These are phyloP conservation scores for Leptosphaerulina australis DNA, from an alignment of 2,329 filamentous ascomycete species.

Conservation along the genomic window DNA sequence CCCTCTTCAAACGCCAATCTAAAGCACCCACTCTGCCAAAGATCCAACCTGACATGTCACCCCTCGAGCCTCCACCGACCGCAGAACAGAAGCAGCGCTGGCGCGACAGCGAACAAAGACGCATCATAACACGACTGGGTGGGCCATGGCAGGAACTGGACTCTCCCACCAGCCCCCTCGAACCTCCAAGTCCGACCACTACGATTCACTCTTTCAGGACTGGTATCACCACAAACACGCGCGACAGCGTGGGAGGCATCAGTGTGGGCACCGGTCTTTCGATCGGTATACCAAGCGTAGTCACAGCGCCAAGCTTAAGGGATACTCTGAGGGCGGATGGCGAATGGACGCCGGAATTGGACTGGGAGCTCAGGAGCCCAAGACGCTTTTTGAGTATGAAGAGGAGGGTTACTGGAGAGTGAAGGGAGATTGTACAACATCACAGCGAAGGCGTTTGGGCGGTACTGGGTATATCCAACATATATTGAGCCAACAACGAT, in stretches of 20 bases:
- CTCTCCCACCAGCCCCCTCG: constrained; percentile 7
- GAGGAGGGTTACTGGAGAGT: constrained; percentile 18
- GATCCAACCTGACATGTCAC: constrained; percentile 5
- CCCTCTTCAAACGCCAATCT: constrained; percentile 12
- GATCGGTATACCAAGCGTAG: constrained; percentile 13
- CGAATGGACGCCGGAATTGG: constrained; percentile 27
- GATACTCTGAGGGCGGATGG: constrained; percentile 23
- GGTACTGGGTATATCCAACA: constrained; percentile 1
- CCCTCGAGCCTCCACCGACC: constrained; percentile 7
- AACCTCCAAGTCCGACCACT: constrained; percentile 6
- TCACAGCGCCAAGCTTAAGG: constrained; percentile 26
- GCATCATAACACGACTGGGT: constrained; percentile 28
- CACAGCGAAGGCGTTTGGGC: constrained; percentile 13
- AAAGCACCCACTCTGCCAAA: constrained; percentile 4
- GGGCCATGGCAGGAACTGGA: constrained; percentile 27
- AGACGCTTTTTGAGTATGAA: constrained; percentile 28
- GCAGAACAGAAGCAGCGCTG: constrained; percentile 23
- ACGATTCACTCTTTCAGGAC: constrained; percentile 10
- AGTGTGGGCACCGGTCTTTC: constrained; percentile 14
- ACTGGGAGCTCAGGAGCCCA: constrained; percentile 29
- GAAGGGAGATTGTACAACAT: background rate
- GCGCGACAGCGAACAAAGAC: constrained; percentile 30
- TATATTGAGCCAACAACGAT: no score
- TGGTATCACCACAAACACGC: background rate
- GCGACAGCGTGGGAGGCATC: constrained; percentile 10